Evolutionary conservation across 371 early-diverging fungal species (phyloP), one percentile per base, ranked within the genome.

Genomic region (Mortierella sp.): DNA sequence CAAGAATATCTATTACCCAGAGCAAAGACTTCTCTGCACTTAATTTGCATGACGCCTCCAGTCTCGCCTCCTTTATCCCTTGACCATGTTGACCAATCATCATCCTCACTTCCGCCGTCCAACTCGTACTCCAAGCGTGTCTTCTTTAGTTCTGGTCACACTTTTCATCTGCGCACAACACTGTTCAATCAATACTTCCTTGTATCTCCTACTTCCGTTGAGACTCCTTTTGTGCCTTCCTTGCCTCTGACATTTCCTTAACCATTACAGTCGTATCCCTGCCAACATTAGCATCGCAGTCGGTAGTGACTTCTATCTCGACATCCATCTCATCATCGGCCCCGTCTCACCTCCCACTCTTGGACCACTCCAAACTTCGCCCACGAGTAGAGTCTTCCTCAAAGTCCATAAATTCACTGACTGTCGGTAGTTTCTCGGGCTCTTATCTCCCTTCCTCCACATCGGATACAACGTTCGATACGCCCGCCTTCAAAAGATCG

Each of bases 131-230:
- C 24, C 49, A 49, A 24, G 4, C 14, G 9, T 62, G 18, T 43
- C 57, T 9, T 52, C 58, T 45, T 63, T 70, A 14, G 54, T 16
- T 35, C 35, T 62, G 43, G 35, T 37, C 26, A 5, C n/a, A n/a
- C n/a, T n/a, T n/a, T n/a, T 52, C 24, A n/a, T 52, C 52, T 52
- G 18, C 52, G 9, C 20, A 12, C 20, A 22, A 9, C n/a, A 22
- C 9, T 18, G 52, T 52, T 20, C n/a, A 52, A 9, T 22, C 9
- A 26, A 16, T 5, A 4, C 63, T 20, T 54, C 45, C 32, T 55
- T 51, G 9, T 24, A 45, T 52, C 28, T 43, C 35, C 45, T 47
- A 1, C 32, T 58, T 39, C 66, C 24, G 57, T 40, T 54, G 54
- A 54, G 22, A 18, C 9, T 12, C 11, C 8, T 16, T 4, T 55